Conservation (phyloP, 2,329 filamentous ascomycete species). For the Paecilomyces niveus region DNA sequence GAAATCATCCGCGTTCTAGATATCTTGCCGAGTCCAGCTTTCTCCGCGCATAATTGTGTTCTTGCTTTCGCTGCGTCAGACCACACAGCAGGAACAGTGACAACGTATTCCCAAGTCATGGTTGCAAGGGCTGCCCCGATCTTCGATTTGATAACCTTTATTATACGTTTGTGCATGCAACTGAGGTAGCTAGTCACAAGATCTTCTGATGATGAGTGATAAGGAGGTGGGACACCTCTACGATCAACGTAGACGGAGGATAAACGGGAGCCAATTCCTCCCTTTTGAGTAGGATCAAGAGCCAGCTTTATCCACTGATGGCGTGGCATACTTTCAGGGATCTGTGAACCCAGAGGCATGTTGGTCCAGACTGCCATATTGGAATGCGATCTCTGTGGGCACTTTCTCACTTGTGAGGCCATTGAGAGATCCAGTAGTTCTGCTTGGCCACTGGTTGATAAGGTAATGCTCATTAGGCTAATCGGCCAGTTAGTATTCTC, state of each 20-base stretch:
- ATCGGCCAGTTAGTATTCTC: neutral
- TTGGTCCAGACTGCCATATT: neutral
- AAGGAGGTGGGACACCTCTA: constrained; percentile 5
- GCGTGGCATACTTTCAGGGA: constrained; percentile 10
- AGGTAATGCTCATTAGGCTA: constrained; percentile 12
- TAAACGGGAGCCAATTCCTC: neutral
- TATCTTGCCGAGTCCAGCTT: constrained; percentile 6
- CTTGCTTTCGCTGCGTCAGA: constrained; percentile 15
- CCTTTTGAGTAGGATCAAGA: neutral
- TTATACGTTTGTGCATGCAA: constrained; percentile 7
- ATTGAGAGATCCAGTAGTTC: constrained; percentile 1
- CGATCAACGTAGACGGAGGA: constrained; percentile 4
- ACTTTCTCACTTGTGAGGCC: constrained; percentile 17
- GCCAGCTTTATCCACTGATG: constrained; percentile 17
- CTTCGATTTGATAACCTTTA: constrained; percentile 6
- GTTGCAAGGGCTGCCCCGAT: constrained; percentile 6
- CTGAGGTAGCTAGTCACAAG: constrained; percentile 11
- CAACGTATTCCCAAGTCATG: constrained; percentile 13
- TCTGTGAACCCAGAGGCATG: constrained; percentile 14
- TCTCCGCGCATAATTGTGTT: constrained; percentile 9
- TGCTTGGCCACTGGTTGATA: constrained; percentile 14
- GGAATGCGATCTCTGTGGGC: constrained; percentile 11
- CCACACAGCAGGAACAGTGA: constrained; percentile 25
- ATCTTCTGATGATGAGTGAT: constrained; percentile 4
- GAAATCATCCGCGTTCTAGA: constrained; percentile 12